Conservation (phyloP, 352 stramenopile genomes). For the Pythium diclinum region DNA sequence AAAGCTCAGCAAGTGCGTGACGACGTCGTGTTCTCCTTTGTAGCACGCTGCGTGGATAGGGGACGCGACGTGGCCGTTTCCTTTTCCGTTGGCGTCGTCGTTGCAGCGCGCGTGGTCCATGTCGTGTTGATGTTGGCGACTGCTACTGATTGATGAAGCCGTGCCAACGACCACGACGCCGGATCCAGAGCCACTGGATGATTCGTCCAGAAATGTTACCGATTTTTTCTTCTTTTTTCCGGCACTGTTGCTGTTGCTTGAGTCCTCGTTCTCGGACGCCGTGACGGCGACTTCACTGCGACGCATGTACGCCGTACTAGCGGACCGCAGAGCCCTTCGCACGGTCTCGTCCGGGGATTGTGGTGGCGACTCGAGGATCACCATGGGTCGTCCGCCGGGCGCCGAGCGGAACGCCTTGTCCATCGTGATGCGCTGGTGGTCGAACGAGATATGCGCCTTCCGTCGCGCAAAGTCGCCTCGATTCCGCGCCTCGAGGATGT, state of each 20-base stretch:
- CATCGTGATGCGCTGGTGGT: conserved; percentile 44
- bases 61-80: conserved; percentile 35
- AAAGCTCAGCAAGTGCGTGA: conserved; percentile 71
- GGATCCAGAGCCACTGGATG: conserved; percentile 14
- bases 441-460: conserved; percentile 47
- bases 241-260: conserved; percentile 13
- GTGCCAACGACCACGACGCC: no score
- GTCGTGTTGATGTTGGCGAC: not conserved
- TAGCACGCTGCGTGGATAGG: conserved; percentile 67
- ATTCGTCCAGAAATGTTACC: conserved; percentile 49
- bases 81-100: conserved; percentile 18
- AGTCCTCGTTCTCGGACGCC: conserved; percentile 14
- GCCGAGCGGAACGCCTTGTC: conserved; percentile 58
- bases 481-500: conserved; percentile 35
- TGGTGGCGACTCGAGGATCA: conserved; percentile 35
- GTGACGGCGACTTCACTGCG: conserved; percentile 1
- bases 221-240: conserved; percentile 50
- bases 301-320: conserved; percentile 25
- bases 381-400: conserved; percentile 35
- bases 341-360: conserved; percentile 14
- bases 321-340: conserved; percentile 29
- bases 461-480: conserved; percentile 48
- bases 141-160: not conserved
- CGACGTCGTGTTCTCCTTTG: conserved; percentile 53
- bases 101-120: conserved; percentile 22